Conservation (phyloP, 176 grass and related monocot species). For the Canna indica region DNA sequence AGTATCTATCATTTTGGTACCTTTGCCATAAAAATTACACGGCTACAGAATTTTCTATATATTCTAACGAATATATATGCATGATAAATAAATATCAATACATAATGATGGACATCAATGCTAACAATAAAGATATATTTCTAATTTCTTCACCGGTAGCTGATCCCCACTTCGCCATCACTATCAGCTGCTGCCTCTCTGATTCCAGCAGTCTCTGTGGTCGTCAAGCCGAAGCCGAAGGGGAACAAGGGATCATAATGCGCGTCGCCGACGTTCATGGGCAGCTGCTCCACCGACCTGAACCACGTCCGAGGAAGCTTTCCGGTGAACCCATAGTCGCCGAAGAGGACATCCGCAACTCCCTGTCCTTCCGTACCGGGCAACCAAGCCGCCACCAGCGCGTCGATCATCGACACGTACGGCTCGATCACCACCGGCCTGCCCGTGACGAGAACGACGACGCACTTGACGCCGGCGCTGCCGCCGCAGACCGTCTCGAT, state of each 20-base stretch:
- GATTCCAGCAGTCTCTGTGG: conserved; percentile 19
- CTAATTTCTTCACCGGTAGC: too few relatives aligned
- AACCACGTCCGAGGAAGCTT: conserved; percentile 93
- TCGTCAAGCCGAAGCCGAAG: conserved; percentile 67
- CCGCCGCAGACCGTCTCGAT: conserved; percentile 55
- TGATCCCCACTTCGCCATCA: too few relatives aligned
- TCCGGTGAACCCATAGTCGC: conserved; percentile 77
- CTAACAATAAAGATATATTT: too few relatives aligned
- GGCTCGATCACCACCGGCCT: conserved; percentile 79
- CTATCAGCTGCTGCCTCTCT: too few relatives aligned
- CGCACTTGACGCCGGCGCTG: conserved; percentile 37
- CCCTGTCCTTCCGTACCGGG: conserved; percentile 78
- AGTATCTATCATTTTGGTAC: too few relatives aligned
- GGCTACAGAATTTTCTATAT: too few relatives aligned
- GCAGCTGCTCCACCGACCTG: conserved; percentile 88
- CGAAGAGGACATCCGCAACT: conserved; percentile 76
- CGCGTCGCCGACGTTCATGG: conserved; percentile 74
- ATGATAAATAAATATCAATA: too few relatives aligned
- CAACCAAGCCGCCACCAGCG: conserved; percentile 78
- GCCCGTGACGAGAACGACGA: conserved; percentile 61
- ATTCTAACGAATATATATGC: too few relatives aligned
- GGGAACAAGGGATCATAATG: conserved; percentile 78
- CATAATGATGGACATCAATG: too few relatives aligned
- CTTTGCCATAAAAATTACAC: too few relatives aligned
- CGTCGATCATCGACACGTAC: conserved; percentile 38